Evolutionary conservation across 495 filamentous ascomycete genomes (phyloP).

Genomic region (Penicillium ochrochloron): DNA sequence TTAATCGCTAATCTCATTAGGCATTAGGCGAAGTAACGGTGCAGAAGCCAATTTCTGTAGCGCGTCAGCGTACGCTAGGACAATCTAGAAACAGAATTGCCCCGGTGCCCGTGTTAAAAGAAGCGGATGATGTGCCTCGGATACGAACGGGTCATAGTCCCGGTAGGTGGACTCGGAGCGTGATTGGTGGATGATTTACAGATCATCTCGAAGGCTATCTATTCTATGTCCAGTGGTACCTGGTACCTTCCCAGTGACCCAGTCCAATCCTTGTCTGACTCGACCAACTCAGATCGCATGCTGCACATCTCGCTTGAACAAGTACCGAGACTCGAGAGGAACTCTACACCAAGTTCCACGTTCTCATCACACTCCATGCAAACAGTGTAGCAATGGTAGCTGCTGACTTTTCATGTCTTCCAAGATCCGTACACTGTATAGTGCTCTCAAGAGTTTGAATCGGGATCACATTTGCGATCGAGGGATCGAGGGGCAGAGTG

Average conservation of each 20-base stretch:
- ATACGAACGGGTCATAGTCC: background rate
- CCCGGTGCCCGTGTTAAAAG: background rate
- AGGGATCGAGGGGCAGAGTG: background rate
- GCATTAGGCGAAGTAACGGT: background rate
- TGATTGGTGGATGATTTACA: conserved; percentile 2
- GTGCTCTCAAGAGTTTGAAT: background rate
- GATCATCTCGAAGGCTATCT: background rate
- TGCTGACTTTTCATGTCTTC: background rate
- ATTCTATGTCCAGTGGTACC: background rate
- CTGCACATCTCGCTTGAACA: too few relatives aligned
- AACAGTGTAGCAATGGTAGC: background rate
- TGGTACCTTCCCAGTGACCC: background rate
- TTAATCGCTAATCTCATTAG: background rate
- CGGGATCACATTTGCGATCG: background rate
- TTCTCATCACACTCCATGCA: background rate
- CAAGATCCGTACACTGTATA: background rate
- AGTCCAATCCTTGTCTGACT: background rate
- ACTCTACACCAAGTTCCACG: background rate
- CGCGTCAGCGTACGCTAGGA: background rate
- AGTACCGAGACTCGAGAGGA: background rate
- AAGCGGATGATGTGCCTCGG: background rate
- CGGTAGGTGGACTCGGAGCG: background rate
- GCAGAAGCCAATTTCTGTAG: background rate
- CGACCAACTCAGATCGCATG: background rate
- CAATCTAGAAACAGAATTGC: background rate